A percentile compares a stretch with the other conserved stretches of the same genome.
Conservation (phyloP, 176 grass and related monocot species). For the Musa acuminata region DNA sequence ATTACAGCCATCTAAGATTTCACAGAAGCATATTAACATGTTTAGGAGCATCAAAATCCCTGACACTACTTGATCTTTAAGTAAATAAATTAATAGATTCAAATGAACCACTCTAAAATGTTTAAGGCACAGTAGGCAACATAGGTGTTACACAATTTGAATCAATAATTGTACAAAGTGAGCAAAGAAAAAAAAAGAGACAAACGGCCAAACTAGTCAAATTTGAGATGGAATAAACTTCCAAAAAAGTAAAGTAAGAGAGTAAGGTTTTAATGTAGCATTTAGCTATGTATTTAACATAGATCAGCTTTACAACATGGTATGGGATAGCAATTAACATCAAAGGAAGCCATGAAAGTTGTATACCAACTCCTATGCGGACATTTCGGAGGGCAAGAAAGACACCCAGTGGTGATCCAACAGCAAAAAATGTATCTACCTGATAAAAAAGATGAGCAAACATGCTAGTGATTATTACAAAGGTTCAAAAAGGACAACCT, state of each 20-base stretch:
- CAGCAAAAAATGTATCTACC: slow-evolving; percentile 97
- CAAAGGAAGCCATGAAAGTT: background rate
- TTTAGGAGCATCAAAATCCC: too few relatives aligned
- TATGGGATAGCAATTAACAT: background rate
- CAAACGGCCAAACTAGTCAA: background rate
- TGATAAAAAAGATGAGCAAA: slow-evolving; percentile 27
- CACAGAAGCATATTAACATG: too few relatives aligned
- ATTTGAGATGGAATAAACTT: background rate
- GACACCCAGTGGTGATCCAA: slow-evolving; percentile 89
- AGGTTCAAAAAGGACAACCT: background rate
- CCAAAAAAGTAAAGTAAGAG: background rate
- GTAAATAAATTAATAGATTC: too few relatives aligned
- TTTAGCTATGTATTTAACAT: background rate
- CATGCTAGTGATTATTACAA: background rate
- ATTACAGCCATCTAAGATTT: too few relatives aligned
- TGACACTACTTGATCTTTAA: too few relatives aligned
- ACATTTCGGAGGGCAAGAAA: slow-evolving; percentile 87
- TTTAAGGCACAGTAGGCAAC: too few relatives aligned
- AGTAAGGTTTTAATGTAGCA: background rate
- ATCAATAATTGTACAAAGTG: too few relatives aligned
- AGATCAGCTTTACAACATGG: background rate
- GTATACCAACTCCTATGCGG: slow-evolving; percentile 78
- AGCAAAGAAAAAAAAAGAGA: too few relatives aligned
- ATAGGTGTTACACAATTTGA: too few relatives aligned
- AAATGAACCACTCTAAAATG: too few relatives aligned